These are phyloP conservation scores for Metschnikowia cubensis DNA, from an alignment of 805 yeast genomes.

Conservation along the genomic window DNA sequence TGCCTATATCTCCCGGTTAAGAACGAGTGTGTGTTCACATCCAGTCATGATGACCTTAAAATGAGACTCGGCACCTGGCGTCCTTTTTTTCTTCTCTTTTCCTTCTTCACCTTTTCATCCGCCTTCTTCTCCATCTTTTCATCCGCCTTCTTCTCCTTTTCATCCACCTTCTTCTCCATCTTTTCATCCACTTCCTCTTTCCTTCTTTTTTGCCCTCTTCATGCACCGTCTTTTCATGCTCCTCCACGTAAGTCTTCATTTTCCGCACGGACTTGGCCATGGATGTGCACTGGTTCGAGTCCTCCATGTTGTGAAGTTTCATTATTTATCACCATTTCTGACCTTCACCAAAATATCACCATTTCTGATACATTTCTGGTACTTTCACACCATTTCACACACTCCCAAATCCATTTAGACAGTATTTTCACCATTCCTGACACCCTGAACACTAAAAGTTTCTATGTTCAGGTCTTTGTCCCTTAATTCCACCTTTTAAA, in stretches of 20 bases:
- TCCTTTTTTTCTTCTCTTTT: neutral
- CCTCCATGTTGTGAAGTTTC: constrained; percentile 63
- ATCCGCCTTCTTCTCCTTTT: too few relatives aligned
- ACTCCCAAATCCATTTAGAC: too few relatives aligned
- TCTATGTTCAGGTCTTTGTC: too few relatives aligned
- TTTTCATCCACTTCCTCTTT: constrained; percentile 1
- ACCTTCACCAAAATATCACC: too few relatives aligned
- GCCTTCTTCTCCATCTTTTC: neutral
- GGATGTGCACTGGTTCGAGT: constrained; percentile 59
- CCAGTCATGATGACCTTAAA: constrained; percentile 61
- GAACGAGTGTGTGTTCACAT: constrained; percentile 44
- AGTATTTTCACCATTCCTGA: too few relatives aligned
- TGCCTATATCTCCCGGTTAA: constrained; percentile 42
- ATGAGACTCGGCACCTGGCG: constrained; percentile 21
- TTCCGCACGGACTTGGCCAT: constrained; percentile 41
- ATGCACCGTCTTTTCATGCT: constrained; percentile 22
- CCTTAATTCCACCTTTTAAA: too few relatives aligned
- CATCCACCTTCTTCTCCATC: too few relatives aligned
- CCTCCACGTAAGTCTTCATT: constrained; percentile 35
- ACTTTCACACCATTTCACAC: too few relatives aligned
- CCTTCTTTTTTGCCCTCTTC: constrained; percentile 4
- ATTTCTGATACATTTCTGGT: too few relatives aligned
- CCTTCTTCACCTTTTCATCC: neutral
- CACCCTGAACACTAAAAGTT: too few relatives aligned
- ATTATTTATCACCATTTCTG: constrained; percentile 10